A percentile compares a stretch with the other conserved stretches of the same genome.
Evolutionary conservation across 495 filamentous ascomycete species (phyloP).

Genomic region (Neurospora tetraspora): DNA sequence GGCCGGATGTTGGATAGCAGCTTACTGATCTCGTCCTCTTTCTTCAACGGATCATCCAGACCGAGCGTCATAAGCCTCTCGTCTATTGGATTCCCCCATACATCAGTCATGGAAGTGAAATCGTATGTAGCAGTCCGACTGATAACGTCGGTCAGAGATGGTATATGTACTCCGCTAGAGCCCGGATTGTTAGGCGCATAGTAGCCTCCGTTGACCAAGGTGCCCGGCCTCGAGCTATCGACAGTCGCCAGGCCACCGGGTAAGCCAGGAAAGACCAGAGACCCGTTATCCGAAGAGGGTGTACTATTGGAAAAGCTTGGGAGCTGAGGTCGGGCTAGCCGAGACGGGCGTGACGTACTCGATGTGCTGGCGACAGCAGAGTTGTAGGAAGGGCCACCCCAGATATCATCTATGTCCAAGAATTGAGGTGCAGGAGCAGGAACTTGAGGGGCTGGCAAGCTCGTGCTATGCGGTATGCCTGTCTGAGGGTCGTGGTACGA

Average conservation of each 20-base stretch:
- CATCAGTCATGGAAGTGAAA: conserved; percentile 17
- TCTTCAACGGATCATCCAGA: conserved; percentile 47
- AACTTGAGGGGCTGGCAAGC: not conserved
- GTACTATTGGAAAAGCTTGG: not conserved
- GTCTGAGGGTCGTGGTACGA: not conserved
- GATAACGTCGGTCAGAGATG: not conserved
- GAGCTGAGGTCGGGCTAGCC: not conserved
- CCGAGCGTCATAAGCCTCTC: not conserved
- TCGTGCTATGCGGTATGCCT: not conserved
- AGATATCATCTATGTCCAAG: not conserved
- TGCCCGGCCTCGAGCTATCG: not conserved
- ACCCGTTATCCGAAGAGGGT: not conserved
- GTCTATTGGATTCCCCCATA: conserved; percentile 14
- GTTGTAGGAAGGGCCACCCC: not conserved
- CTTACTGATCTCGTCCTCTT: conserved; percentile 53
- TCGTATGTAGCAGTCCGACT: conserved; percentile 7
- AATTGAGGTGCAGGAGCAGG: not conserved
- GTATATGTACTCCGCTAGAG: not conserved
- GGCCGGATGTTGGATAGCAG: conserved; percentile 65
- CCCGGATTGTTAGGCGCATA: not conserved
- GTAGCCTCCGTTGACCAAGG: not conserved
- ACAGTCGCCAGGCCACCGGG: not conserved
- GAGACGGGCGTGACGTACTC: not conserved
- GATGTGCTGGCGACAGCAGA: not conserved
- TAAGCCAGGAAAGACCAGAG: not conserved